Evolutionary conservation across 2,329 filamentous ascomycete genomes (phyloP).

Genomic region (Cladorrhinum sp.): DNA sequence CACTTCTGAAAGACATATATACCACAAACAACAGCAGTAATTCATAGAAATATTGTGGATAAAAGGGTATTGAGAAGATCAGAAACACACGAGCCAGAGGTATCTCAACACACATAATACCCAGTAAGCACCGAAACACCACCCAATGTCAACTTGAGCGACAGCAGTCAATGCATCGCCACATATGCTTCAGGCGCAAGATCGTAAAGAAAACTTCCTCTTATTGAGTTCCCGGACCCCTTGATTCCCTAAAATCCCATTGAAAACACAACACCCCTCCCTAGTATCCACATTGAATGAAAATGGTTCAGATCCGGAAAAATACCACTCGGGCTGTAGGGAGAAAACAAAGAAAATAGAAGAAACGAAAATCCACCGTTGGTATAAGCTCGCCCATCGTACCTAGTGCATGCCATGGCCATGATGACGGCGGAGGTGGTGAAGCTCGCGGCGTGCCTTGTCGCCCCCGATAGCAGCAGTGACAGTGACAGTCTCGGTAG

Average conservation of each 20-base stretch:
- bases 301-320: slow-evolving; percentile 10
- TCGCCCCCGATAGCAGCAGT: slow-evolving; percentile 30
- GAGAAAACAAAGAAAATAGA: slow-evolving; percentile 8
- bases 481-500: slow-evolving; percentile 41
- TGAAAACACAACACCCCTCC: slow-evolving; percentile 5
- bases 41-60: background rate
- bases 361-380: slow-evolving; percentile 2
- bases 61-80: background rate
- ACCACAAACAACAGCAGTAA: background rate
- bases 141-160: slow-evolving; percentile 12
- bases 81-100: background rate
- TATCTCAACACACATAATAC: slow-evolving; percentile 17
- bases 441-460: slow-evolving; percentile 34
- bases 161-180: slow-evolving; percentile 22
- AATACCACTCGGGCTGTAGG: background rate
- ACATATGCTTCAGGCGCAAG: slow-evolving; percentile 12
- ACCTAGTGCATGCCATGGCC: slow-evolving; percentile 16
- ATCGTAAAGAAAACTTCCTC: slow-evolving; percentile 16
- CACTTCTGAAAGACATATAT: too few species aligned
- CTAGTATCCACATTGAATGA: slow-evolving; percentile 14
- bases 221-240: slow-evolving; percentile 6
- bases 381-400: slow-evolving; percentile 2
- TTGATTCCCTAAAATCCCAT: slow-evolving; percentile 2
- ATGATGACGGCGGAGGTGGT: slow-evolving; percentile 39
- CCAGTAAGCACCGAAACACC: slow-evolving; percentile 16